Conservation (phyloP, 2,329 filamentous ascomycete species). For the Nemania sp. region DNA sequence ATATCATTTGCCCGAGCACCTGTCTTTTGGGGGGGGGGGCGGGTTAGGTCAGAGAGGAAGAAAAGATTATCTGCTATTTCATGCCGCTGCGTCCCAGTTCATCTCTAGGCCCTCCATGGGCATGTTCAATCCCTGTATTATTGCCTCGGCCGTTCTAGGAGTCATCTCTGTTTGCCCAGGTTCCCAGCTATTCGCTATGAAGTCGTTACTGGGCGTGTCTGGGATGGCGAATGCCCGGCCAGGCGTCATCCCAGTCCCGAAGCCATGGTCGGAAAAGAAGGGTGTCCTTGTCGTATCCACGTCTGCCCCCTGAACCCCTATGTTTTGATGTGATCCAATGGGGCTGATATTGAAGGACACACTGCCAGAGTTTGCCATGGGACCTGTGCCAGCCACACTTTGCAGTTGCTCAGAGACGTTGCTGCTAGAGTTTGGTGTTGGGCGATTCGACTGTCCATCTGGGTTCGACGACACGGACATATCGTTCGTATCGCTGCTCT, state of each 20-base stretch:
- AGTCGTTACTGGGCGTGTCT: conserved; percentile 45
- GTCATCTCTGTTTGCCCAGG: conserved; percentile 53
- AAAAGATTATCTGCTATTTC: conserved; percentile 1
- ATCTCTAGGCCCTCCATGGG: conserved; percentile 65
- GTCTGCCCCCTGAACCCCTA: conserved; percentile 42
- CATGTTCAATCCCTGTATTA: conserved; percentile 56
- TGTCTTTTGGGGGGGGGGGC: too few relatives aligned
- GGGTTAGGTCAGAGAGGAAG: too few relatives aligned
- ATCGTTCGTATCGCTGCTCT: conserved; percentile 51
- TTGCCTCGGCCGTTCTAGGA: conserved; percentile 56
- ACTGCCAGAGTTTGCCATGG: conserved; percentile 44
- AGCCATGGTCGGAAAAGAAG: conserved; percentile 48
- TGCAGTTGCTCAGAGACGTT: conserved; percentile 49
- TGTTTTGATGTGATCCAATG: conserved; percentile 48
- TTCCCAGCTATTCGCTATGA: conserved; percentile 51
- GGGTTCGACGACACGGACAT: conserved; percentile 53
- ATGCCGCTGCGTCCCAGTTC: conserved; percentile 48
- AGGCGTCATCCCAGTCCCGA: conserved; percentile 43
- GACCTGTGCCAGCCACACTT: conserved; percentile 33
- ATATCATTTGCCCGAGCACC: background rate
- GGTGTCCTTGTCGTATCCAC: conserved; percentile 43
- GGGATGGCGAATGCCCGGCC: conserved; percentile 42
- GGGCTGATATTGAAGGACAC: conserved; percentile 59
- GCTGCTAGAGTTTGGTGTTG: conserved; percentile 62
- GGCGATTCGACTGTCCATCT: conserved; percentile 55